Conservation (phyloP, 2,329 filamentous ascomycete genomes). For the Aspergillus pseudoterreus region DNA sequence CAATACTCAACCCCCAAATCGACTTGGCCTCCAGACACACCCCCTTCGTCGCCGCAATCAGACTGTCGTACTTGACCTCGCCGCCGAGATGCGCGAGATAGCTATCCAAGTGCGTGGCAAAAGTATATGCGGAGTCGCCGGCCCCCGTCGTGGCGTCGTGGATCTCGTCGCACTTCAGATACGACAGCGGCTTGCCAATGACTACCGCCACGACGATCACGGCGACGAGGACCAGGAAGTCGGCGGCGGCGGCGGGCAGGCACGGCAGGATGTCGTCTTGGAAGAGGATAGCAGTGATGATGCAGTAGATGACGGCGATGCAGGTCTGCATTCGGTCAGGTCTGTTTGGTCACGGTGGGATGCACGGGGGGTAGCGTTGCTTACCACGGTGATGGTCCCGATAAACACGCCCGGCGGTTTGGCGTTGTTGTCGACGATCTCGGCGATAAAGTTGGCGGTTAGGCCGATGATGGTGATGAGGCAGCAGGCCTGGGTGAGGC, state of each 20-base stretch:
- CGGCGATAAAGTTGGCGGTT: conserved; percentile 74
- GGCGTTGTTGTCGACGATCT: conserved; percentile 65
- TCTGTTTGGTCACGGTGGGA: conserved; percentile 14
- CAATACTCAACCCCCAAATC: conserved; percentile 81
- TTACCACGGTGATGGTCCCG: conserved; percentile 73
- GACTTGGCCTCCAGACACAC: conserved; percentile 83
- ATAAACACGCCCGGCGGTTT: conserved; percentile 69
- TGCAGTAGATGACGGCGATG: conserved; percentile 74
- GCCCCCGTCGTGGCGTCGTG: conserved; percentile 42
- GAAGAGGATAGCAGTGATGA: conserved; percentile 78
- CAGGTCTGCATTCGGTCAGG: conserved; percentile 56
- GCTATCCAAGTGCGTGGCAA: conserved; percentile 50
- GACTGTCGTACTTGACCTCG: conserved; percentile 49
- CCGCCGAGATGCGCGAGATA: conserved; percentile 51
- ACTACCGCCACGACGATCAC: conserved; percentile 73
- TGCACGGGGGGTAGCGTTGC: conserved; percentile 24
- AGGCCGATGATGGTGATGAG: conserved; percentile 78
- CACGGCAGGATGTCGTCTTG: conserved; percentile 72
- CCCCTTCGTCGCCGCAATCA: conserved; percentile 57
- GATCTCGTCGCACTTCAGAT: conserved; percentile 65
- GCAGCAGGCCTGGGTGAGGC: conserved; percentile 65
- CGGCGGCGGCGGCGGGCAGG: conserved; percentile 63
- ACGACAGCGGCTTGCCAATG: conserved; percentile 75
- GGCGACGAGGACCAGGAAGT: conserved; percentile 68
- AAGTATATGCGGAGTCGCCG: conserved; percentile 51